Base-by-base conservation (phyloP, 2,329 filamentous ascomycete genomes). In the Ascochyta koolunga region DNA sequence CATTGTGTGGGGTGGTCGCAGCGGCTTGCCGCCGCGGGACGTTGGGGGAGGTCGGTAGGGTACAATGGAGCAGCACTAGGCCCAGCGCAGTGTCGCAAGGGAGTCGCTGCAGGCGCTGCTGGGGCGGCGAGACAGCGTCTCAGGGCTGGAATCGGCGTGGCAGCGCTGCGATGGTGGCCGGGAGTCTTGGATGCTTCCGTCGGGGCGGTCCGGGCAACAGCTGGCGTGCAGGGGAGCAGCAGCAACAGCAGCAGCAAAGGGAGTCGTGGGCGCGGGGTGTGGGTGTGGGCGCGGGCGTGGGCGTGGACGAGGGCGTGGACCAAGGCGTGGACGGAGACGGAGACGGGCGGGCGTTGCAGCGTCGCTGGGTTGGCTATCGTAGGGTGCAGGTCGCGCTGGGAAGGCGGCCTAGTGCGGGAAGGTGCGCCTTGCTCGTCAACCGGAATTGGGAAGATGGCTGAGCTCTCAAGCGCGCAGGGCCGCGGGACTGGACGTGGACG, bases 1-100 rank as follows among this genome's bases (percentile, higher is more conserved):
- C 95, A 99, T 99, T 69, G 73, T 84, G 79, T 51, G 59, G 56
- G 64, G 44, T 38, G 61, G 46, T 55, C 43, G 61, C 58, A 54
- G 67, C 66, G 69, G 66, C 65, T 63, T 52, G 59, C 66, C 59
- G 68, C 64, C 65, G 67, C 67, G 52, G 66, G 66, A 59, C 40
- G 58, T 50, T 49, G 52, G 59, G 54, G 25, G 60, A 55, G 50
- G 52, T 42, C 55, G 63, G 56, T 39, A 54, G 54, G 54, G 59
- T 57, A 33, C 36, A 50, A 37, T 42, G 41, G 65, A 53, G 39
- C 61, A 59, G 59, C 67, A 59, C 63, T 62, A 55, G 64, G 64
- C 65, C 64, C 62, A 65, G 64, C 64, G 69, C 68, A 67, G 68
- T 67, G 68, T 70, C 61, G 68, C 64, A 58, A 63, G 57, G 55